Evolutionary conservation across 345 rosid species (phyloP).

Genomic region (Passiflora organensis): DNA sequence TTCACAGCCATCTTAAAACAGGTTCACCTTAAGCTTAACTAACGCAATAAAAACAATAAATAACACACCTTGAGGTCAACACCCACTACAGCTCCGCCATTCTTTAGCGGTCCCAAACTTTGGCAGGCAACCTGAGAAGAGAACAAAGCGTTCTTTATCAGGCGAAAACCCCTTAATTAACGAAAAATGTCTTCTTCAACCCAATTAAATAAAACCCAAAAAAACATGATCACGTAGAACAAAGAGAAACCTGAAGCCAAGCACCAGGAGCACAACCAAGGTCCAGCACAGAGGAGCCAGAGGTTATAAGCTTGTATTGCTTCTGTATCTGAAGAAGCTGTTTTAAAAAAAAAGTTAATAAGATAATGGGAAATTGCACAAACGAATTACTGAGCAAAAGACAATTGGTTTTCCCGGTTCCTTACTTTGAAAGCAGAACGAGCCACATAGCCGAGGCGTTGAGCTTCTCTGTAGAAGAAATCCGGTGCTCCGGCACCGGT

Average conservation of each 20-base stretch:
- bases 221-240: not conserved
- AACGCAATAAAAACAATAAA: not conserved
- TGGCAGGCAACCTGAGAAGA: conserved; percentile 80
- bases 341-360: not conserved
- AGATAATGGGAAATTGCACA: not conserved
- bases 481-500: conserved; percentile 77
- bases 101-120: conserved; percentile 70
- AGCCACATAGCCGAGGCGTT: conserved; percentile 92
- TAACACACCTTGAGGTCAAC: conserved; percentile 77
- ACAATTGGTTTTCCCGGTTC: too few relatives aligned
- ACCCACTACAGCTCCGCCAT: conserved; percentile 82
- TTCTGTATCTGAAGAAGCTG: conserved; percentile 94
- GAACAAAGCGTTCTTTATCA: not conserved
- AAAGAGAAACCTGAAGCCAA: conserved; percentile 82
- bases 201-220: conserved; percentile 1
- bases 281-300: conserved; percentile 88
- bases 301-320: conserved; percentile 66
- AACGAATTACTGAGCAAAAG: too few relatives aligned
- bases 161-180: not conserved
- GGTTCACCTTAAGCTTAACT: not conserved
- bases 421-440: conserved; percentile 97
- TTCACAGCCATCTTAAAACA: conserved; percentile 21
- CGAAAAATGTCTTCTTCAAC: not conserved
- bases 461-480: conserved; percentile 97
- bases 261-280: conserved; percentile 99